Base-by-base conservation (phyloP, 2,329 filamentous ascomycete species). In the Aspergillus fischeri region DNA sequence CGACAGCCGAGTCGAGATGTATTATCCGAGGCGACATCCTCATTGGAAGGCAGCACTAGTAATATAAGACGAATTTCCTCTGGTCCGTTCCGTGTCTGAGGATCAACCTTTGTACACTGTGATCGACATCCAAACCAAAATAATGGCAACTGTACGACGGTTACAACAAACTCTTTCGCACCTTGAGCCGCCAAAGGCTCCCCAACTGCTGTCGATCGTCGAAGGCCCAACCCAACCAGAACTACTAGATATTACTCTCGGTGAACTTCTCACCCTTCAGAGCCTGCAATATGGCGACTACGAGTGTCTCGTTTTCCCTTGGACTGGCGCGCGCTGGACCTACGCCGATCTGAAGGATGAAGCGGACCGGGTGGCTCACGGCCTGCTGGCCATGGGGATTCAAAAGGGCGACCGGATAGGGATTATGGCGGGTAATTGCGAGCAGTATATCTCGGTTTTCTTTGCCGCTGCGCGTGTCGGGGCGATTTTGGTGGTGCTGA, bases 261-360 rank as follows among this genome's bases (percentile, higher is more conserved):
- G 87, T 5, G 86, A 90, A 68, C 80, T 92, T 1, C 80, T 92
- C 42, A 86, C 88, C 58, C 79, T 90, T 14, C 89, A 92, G 73
- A 86, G 83, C 48, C 79, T 84, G 51, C 80, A 85, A 50, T 85
- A 89, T 70, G 83, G 85, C 25, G 78, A 82, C 52, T 80, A 83
- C 54, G 88, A 92, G 69, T 89, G 85, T 59, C 73, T 92, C 45
- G 81, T 92, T 25, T 88, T 89, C 52, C 87, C 89, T 0, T 92
- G 88, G 88, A 91, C 88, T 0, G 86, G 85, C 1, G 83, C 87
- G 3, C 80, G 89, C 65, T 92, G 88, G 88, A 88, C 86, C 0
- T 89, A 89, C 73, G 80, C 83, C 59, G 80, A 87, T 58, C 76
- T 89, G 53, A 83, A 85, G 65, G 79, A 84, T 56, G 83, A 87